Evolutionary conservation across 176 grass and related monocot species (phyloP).

Genomic region (Aegilops speltoides): DNA sequence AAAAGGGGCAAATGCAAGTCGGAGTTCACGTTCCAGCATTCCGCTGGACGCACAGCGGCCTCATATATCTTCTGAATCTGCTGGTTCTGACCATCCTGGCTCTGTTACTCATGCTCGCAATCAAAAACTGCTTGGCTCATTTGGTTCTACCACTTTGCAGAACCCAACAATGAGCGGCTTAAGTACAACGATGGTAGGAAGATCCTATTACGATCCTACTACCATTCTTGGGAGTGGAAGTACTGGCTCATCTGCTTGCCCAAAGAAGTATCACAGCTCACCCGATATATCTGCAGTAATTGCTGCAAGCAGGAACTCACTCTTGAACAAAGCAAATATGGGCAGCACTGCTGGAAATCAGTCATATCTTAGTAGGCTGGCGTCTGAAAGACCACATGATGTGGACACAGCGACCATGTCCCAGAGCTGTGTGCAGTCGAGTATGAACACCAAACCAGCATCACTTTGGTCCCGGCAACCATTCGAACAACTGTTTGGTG

Average conservation of each 20-base stretch:
- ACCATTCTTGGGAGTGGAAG: constrained; percentile 35
- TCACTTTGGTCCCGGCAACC: constrained; percentile 67
- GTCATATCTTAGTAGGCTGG: constrained; percentile 34
- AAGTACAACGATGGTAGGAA: constrained; percentile 23
- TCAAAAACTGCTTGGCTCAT: constrained; percentile 37
- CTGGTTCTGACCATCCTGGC: constrained; percentile 28
- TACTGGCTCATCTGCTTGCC: constrained; percentile 26
- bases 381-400: constrained; percentile 42
- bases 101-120: constrained; percentile 25
- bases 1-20: constrained; percentile 44
- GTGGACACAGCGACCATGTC: constrained; percentile 21
- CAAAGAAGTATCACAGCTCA: constrained; percentile 82
- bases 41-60: constrained; percentile 20
- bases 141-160: constrained; percentile 35
- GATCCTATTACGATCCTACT: constrained; percentile 48
- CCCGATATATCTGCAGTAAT: constrained; percentile 60
- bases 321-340: constrained; percentile 45
- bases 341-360: constrained; percentile 33
- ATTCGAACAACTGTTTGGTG: constrained; percentile 64
- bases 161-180: constrained; percentile 29
- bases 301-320: constrained; percentile 39
- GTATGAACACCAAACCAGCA: constrained; percentile 25
- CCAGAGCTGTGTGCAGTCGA: constrained; percentile 33
- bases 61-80: constrained; percentile 37
- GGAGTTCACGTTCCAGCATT: constrained; percentile 31